These are phyloP conservation scores for Pleurotus sapidus DNA, from an alignment of 768 basidiomycete genomes.

Conservation along the genomic window DNA sequence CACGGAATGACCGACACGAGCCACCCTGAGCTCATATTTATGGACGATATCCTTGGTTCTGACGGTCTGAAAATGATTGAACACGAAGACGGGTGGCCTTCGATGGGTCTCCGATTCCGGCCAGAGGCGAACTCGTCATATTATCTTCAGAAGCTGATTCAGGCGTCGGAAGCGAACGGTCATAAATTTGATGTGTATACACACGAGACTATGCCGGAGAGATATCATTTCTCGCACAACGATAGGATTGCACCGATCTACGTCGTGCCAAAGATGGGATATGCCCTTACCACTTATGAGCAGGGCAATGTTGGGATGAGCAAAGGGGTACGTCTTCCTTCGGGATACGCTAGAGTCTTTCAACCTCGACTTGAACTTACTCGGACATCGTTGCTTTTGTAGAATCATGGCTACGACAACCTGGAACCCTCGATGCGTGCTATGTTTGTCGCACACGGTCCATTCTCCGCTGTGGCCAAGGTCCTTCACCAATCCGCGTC, in stretches of 20 bases:
- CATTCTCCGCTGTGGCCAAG: conserved; percentile 74
- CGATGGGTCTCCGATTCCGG: conserved; percentile 80
- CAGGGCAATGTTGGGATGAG: conserved; percentile 61
- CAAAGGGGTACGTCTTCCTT: conserved; percentile 63
- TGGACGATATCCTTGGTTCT: conserved; percentile 77
- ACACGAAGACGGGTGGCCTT: conserved; percentile 88
- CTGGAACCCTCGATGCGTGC: conserved; percentile 75
- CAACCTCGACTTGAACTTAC: too few relatives aligned
- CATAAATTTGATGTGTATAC: conserved; percentile 81
- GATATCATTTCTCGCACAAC: conserved; percentile 72
- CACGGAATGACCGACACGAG: conserved; percentile 94
- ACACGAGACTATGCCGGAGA: conserved; percentile 74
- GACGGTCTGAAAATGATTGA: conserved; percentile 59
- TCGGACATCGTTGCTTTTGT: not conserved
- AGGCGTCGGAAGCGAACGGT: conserved; percentile 47
- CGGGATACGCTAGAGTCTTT: not conserved
- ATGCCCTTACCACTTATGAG: conserved; percentile 66
- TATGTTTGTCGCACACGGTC: conserved; percentile 90
- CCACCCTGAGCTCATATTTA: conserved; percentile 67
- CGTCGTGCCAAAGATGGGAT: conserved; percentile 78
- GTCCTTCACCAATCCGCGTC: conserved; percentile 38
- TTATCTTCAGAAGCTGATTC: conserved; percentile 52
- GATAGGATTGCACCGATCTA: conserved; percentile 88
- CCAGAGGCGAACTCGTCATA: conserved; percentile 51
- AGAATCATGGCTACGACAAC: conserved; percentile 94